Conservation (phyloP, 352 stramenopile genomes). For the Globisporangium takayamanum region DNA sequence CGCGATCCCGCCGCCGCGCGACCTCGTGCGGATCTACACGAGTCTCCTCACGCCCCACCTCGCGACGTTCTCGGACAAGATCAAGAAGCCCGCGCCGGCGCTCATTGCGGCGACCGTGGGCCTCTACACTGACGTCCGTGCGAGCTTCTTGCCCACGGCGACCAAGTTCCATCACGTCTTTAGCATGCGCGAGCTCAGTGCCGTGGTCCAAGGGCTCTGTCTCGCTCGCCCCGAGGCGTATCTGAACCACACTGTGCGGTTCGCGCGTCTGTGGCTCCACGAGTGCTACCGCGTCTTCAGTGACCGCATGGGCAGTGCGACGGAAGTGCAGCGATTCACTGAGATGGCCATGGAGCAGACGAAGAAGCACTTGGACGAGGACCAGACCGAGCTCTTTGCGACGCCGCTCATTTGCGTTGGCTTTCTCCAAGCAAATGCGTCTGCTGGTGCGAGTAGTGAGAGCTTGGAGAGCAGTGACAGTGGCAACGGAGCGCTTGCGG, state of each 20-base stretch:
- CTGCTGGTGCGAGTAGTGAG: neutral
- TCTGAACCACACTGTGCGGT: slow-evolving; percentile 44
- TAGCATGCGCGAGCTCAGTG: slow-evolving; percentile 85
- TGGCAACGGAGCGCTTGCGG: slow-evolving; percentile 12
- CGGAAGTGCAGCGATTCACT: slow-evolving; percentile 72
- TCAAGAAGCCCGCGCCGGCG: slow-evolving; percentile 55
- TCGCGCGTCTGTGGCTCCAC: slow-evolving; percentile 87
- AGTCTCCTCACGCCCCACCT: slow-evolving; percentile 64
- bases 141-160: slow-evolving; percentile 85
- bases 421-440: slow-evolving; percentile 29
- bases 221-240: slow-evolving; percentile 58
- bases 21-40: slow-evolving; percentile 67
- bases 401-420: slow-evolving; percentile 64
- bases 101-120: slow-evolving; percentile 82
- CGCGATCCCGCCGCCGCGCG: slow-evolving; percentile 52
- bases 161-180: slow-evolving; percentile 93
- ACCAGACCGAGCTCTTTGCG: slow-evolving; percentile 64
- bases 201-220: slow-evolving; percentile 85
- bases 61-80: slow-evolving; percentile 64
- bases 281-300: slow-evolving; percentile 90
- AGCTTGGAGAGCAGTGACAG: slow-evolving; percentile 2
- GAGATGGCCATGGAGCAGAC: slow-evolving; percentile 81
- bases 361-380: slow-evolving; percentile 86
- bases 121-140: slow-evolving; percentile 62
- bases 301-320: slow-evolving; percentile 76